Conservation (phyloP, 805 yeast species). For the Millerozyma acaciae region DNA sequence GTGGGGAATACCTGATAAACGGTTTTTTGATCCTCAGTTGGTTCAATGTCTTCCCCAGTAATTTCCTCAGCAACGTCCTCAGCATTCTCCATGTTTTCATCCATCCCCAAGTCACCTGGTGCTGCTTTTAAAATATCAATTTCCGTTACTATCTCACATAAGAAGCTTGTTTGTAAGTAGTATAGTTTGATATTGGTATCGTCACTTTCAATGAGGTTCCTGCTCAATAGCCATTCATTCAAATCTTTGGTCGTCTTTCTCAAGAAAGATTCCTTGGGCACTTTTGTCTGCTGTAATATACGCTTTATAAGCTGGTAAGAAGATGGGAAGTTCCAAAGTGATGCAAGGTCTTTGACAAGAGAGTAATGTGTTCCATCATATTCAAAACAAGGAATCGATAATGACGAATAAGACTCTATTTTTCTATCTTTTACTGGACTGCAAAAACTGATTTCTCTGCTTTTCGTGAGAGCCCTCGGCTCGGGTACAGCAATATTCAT, state of each 20-base stretch:
- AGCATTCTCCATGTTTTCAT: slow-evolving; percentile 8
- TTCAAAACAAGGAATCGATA: slow-evolving; percentile 15
- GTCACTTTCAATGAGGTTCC: slow-evolving; percentile 14
- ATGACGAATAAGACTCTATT: too few species aligned
- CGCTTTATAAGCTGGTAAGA: slow-evolving; percentile 36
- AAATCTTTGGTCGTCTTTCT: slow-evolving; percentile 13
- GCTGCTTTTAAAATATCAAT: slow-evolving; percentile 15
- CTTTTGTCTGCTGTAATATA: slow-evolving; percentile 19
- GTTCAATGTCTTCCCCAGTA: slow-evolving; percentile 1
- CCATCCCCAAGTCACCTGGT: slow-evolving; percentile 3
- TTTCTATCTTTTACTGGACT: too few species aligned
- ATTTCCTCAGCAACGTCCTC: slow-evolving; percentile 5
- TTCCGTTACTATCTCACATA: slow-evolving; percentile 20
- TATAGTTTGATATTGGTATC: slow-evolving; percentile 20
- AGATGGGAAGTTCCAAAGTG: slow-evolving; percentile 38
- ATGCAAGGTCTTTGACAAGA: slow-evolving; percentile 28
- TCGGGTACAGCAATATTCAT: too few species aligned
- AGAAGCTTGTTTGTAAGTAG: slow-evolving; percentile 20
- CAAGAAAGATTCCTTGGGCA: slow-evolving; percentile 15
- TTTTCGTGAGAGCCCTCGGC: too few species aligned
- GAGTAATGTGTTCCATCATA: slow-evolving; percentile 16
- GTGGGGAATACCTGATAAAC: slow-evolving; percentile 39
- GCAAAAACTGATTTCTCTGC: too few species aligned
- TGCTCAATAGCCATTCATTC: slow-evolving; percentile 19
- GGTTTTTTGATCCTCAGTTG: slow-evolving; percentile 28